These are phyloP conservation scores for Fusarium nisikadoi DNA, from an alignment of 2,329 filamentous ascomycete genomes.

Conservation along the genomic window DNA sequence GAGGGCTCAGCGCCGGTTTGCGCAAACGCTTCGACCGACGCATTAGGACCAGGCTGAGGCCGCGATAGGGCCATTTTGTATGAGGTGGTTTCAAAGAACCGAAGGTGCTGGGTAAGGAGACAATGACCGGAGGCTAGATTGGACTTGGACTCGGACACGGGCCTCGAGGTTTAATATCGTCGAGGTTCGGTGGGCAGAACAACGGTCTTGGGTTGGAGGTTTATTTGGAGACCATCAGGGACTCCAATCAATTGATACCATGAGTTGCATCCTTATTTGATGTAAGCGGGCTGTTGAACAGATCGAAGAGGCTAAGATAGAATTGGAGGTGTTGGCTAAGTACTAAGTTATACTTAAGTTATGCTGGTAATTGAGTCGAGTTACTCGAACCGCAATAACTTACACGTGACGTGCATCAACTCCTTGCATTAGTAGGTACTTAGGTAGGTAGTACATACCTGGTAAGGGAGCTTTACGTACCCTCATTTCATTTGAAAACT, in stretches of 20 bases:
- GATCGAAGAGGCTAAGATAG: not conserved
- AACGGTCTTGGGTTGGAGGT: not conserved
- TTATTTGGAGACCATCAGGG: constrained; percentile 12
- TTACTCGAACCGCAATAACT: constrained; percentile 4
- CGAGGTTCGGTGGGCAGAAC: not conserved
- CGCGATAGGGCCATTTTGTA: constrained; percentile 40
- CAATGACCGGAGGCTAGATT: not conserved
- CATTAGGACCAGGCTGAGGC: constrained; percentile 30
- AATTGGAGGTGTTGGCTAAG: not conserved
- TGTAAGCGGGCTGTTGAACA: not conserved
- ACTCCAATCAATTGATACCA: constrained; percentile 20
- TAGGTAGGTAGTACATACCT: not conserved
- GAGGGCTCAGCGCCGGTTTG: constrained; percentile 53
- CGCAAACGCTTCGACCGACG: constrained; percentile 51
- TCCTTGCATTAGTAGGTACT: constrained; percentile 17
- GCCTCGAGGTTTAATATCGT: not conserved
- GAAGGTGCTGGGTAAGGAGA: not conserved
- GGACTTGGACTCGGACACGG: not conserved
- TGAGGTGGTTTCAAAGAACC: not conserved
- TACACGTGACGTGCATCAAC: constrained; percentile 34
- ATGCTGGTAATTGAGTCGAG: not conserved
- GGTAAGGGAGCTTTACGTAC: not conserved
- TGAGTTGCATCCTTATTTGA: constrained; percentile 25
- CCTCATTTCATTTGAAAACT: not conserved
- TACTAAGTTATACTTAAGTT: not conserved